Conservation (phyloP, 228 moss, liverwort and hornwort species). For the Sphagnum magellanicum region DNA sequence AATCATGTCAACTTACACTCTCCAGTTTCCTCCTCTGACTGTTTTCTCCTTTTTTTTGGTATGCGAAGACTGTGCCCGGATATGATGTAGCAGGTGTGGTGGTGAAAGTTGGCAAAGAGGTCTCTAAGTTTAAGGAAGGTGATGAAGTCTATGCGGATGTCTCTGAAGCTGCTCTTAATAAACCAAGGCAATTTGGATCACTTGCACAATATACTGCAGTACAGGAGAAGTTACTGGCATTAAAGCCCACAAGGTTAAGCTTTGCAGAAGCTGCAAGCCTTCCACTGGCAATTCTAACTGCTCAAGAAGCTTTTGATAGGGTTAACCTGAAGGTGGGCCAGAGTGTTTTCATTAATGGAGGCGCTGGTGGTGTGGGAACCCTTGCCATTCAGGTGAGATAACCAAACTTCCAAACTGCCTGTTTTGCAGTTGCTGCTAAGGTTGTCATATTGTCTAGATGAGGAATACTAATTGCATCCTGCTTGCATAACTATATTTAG, state of each 20-base stretch:
- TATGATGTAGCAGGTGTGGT: conserved; percentile 83
- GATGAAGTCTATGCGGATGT: conserved; percentile 87
- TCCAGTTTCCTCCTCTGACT: background rate
- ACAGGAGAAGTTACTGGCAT: conserved; percentile 72
- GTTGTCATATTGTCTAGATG: too few species aligned
- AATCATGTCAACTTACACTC: background rate
- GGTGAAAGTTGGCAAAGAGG: conserved; percentile 61
- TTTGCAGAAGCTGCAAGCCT: conserved; percentile 73
- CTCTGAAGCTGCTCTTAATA: conserved; percentile 50
- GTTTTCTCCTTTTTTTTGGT: background rate
- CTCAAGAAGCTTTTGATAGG: conserved; percentile 58
- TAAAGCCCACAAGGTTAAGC: conserved; percentile 62
- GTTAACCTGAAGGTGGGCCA: conserved; percentile 69
- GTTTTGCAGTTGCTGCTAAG: too few species aligned
- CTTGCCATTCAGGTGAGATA: conserved; percentile 69
- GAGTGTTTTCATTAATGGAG: conserved; percentile 64
- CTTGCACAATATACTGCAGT: conserved; percentile 73
- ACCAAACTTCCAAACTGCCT: too few species aligned
- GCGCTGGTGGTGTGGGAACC: conserved; percentile 83
- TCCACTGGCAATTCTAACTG: conserved; percentile 57
- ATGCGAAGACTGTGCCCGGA: conserved; percentile 70
- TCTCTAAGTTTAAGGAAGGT: conserved; percentile 81
- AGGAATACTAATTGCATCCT: too few species aligned
- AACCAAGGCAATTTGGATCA: conserved; percentile 66
- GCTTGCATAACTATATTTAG: too few species aligned